Evolutionary conservation across 495 filamentous ascomycete genomes (phyloP), one percentile per base, ranked within the genome.

Genomic region (Penicillium paxilli): DNA sequence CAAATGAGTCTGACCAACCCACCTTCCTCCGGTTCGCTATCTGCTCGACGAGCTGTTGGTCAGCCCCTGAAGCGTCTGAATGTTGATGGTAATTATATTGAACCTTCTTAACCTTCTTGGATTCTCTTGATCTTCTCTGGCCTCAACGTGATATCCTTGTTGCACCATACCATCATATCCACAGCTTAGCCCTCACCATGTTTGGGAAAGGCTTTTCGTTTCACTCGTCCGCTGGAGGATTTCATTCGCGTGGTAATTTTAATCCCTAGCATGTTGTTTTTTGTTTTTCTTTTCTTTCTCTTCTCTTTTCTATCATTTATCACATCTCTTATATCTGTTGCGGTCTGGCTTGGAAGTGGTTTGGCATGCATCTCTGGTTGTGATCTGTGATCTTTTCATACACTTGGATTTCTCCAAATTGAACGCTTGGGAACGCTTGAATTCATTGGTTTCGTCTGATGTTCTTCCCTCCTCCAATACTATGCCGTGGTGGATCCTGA

Each of bases 51-150:
- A 64, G 64, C 66, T 44, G 60, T 68, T 56, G 61, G 71, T 55
- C 81, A 85, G 66, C 80, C 71, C 51, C 73, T 89, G 57, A 91
- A 91, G 77, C 80, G 79, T 60, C 83, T 90, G 77, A 83, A 84
- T 55, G 90, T 91, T 73, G 88, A 92, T 80, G 90, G 90, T 92
- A 84, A 69, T 75, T 67, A 53, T 57, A 45, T 61, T 37, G 53
- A 46, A 48, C 30, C 47, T 58, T 66, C 47, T 54, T 55, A 35
- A 28, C 24, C 51, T 26, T 40, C 42, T 28, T 59, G n/a, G 14
- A 49, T 32, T 38, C 44, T 42, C 41, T 57, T 45, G 47, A 23
- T 65, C 61, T 38, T 16, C 35, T n/a, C 17, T 12, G 35, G 17
- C 16, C 35, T 9, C 3, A 14, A 32, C 11, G 30, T 32, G 30